phyloP scores from a whole-genome alignment of 805 yeast genomes.

The Pichia cabralensis region DNA sequence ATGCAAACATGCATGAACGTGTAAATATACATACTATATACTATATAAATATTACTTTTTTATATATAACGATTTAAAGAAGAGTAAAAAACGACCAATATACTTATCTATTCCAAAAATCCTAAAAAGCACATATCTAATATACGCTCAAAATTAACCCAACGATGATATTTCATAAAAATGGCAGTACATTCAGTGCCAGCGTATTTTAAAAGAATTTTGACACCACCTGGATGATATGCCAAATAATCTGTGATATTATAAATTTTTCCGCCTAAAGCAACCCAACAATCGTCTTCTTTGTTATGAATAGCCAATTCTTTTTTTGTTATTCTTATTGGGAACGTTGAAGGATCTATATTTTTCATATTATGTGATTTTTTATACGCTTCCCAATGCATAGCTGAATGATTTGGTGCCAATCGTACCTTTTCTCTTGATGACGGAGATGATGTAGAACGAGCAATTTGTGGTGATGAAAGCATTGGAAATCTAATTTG shows the following conservation, averaged over 20 bases:
- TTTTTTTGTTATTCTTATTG: constrained; percentile 43
- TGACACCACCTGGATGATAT: constrained; percentile 91
- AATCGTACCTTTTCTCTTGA: constrained; percentile 47
- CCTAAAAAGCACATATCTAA: constrained; percentile 76
- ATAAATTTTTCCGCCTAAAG: constrained; percentile 69
- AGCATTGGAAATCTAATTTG: constrained; percentile 14
- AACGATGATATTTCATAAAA: constrained; percentile 57
- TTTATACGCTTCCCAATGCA: constrained; percentile 73
- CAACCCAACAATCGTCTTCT: constrained; percentile 77
- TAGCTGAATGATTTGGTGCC: constrained; percentile 73
- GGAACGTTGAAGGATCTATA: constrained; percentile 36
- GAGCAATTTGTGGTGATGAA: constrained; percentile 15
- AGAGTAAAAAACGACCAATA: neutral
- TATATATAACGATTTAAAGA: neutral
- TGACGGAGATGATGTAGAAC: neutral
- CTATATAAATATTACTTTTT: too few species aligned
- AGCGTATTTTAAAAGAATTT: constrained; percentile 66
- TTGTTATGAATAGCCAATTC: constrained; percentile 44
- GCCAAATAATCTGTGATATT: constrained; percentile 75
- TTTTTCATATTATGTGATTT: constrained; percentile 44
- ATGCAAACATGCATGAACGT: too few species aligned
- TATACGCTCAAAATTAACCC: constrained; percentile 81
- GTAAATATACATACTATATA: too few species aligned
- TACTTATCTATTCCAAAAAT: constrained; percentile 18
- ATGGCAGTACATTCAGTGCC: constrained; percentile 74